Conservation (phyloP, 257 asterid species). For the Solanum gandarillasii region DNA sequence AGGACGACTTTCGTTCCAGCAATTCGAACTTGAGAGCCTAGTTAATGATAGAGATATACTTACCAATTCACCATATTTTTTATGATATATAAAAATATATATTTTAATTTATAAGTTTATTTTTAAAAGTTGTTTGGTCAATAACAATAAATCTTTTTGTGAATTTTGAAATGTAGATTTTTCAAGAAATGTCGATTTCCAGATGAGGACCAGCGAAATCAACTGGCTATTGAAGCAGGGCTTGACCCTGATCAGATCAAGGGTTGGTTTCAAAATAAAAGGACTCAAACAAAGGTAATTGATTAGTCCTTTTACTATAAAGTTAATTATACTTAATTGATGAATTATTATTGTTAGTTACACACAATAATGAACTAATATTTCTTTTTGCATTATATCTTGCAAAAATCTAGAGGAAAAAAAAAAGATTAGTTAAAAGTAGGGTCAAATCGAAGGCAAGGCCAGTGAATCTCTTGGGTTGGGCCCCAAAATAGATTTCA, state of each 20-base stretch:
- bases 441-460: neutral
- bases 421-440: neutral
- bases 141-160: neutral
- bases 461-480: neutral
- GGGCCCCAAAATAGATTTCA: neutral
- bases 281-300: conserved; percentile 53
- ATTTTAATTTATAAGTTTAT: neutral
- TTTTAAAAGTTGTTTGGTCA: neutral
- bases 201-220: conserved; percentile 41
- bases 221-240: conserved; percentile 36
- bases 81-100: neutral
- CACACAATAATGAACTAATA: neutral
- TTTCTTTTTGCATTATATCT: neutral
- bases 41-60: neutral
- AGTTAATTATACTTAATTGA: neutral
- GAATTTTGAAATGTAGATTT: conserved; percentile 27
- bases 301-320: neutral
- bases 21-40: neutral
- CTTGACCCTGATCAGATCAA: conserved; percentile 56
- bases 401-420: neutral
- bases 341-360: neutral
- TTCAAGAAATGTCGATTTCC: conserved; percentile 54
- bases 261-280: conserved; percentile 71
- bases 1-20: neutral
- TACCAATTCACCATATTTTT: neutral